These are phyloP conservation scores for Rauvolfia tetraphylla DNA, from an alignment of 257 asterid genomes.

Conservation along the genomic window DNA sequence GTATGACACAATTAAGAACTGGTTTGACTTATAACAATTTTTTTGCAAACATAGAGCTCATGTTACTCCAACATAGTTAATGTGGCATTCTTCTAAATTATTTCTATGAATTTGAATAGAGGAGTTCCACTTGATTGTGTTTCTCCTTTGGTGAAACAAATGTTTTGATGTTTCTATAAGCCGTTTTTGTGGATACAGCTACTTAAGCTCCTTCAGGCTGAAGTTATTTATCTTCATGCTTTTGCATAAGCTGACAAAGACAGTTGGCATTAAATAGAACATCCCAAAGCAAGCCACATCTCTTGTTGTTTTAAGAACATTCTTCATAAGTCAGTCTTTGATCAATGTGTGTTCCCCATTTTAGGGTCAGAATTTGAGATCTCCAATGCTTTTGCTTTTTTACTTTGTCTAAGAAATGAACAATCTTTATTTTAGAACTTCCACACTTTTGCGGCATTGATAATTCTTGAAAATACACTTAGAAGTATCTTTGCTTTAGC, in stretches of 20 bases:
- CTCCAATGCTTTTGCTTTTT: background rate
- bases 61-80: background rate
- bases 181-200: background rate
- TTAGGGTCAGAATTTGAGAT: background rate
- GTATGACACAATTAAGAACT: conserved; percentile 22
- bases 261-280: background rate
- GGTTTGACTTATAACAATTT: background rate
- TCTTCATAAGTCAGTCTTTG: no score
- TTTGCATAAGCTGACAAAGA: background rate
- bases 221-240: background rate
- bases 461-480: no score
- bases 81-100: background rate
- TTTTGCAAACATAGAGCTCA: background rate
- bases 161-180: background rate
- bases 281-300: background rate
- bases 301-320: background rate
- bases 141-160: background rate
- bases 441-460: no score
- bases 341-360: background rate
- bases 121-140: no score
- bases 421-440: no score
- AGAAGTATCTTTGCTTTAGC: no score
- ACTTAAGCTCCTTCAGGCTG: background rate
- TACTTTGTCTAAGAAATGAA: background rate
- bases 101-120: background rate